A percentile compares a stretch with the other conserved stretches of the same genome.
phyloP scores from a whole-genome alignment of 371 early-diverging fungal species.

The Rhizomucor pusillus region DNA sequence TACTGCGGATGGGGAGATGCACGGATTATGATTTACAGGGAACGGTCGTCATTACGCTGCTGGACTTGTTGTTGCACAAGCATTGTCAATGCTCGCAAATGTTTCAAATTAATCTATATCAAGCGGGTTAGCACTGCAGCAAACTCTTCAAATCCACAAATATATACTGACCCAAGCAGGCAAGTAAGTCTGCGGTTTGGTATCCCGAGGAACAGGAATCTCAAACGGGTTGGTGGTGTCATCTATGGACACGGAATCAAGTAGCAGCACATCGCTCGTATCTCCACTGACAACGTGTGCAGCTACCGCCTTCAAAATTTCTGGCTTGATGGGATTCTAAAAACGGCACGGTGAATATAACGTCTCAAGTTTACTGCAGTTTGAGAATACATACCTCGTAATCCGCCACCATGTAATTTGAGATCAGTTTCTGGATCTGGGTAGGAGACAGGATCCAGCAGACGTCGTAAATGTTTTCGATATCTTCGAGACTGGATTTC shows the following conservation, averaged over 20 bases:
- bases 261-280: constrained; percentile 80
- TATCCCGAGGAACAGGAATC: constrained; percentile 55
- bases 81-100: constrained; percentile 9
- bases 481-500: constrained; percentile 79
- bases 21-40: no score
- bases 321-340: constrained; percentile 80
- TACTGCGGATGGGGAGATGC: no score
- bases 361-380: no score
- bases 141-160: background rate
- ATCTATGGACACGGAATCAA: constrained; percentile 83
- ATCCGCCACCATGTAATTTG: constrained; percentile 69
- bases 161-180: constrained; percentile 51
- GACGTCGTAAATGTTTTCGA: constrained; percentile 91
- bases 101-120: constrained; percentile 7
- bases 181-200: constrained; percentile 52
- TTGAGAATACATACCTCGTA: constrained; percentile 57
- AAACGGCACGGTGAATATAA: background rate
- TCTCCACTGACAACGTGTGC: constrained; percentile 84
- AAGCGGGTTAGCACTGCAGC: background rate
- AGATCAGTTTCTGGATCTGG: constrained; percentile 90
- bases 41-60: background rate
- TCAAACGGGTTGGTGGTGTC: constrained; percentile 64
- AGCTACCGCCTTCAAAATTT: constrained; percentile 88
- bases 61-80: constrained; percentile 2
- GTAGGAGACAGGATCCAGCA: constrained; percentile 89